A percentile compares a stretch with the other conserved stretches of the same genome.
These are phyloP conservation scores for Polytrichum commune DNA, from an alignment of 225 moss, liverwort and hornwort species.

Conservation along the genomic window DNA sequence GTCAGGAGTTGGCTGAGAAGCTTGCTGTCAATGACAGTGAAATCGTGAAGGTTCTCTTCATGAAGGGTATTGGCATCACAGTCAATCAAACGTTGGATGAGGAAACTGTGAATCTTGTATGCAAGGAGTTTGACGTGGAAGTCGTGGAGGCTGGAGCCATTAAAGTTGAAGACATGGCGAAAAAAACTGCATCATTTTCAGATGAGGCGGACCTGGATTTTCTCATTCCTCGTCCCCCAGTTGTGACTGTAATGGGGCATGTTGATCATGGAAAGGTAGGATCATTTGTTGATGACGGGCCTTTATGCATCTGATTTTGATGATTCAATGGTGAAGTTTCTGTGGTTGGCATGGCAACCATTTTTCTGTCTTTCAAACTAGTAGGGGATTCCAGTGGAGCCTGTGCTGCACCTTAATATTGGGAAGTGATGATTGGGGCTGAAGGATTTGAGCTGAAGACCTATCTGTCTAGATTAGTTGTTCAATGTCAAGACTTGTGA, in stretches of 20 bases:
- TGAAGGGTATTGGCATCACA: conserved; percentile 91
- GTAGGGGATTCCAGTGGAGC: no score
- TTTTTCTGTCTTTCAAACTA: no score
- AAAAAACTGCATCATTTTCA: conserved; percentile 58
- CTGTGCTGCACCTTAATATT: no score
- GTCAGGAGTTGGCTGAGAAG: conserved; percentile 82
- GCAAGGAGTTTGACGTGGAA: conserved; percentile 83
- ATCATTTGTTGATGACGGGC: neutral
- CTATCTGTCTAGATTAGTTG: no score
- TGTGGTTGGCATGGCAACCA: no score
- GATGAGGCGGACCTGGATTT: conserved; percentile 56
- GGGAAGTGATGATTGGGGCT: no score
- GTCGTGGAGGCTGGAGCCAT: conserved; percentile 86
- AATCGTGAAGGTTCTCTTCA: conserved; percentile 86
- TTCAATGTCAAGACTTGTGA: no score
- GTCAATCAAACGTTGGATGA: conserved; percentile 96
- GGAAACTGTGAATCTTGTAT: conserved; percentile 85
- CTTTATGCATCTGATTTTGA: no score
- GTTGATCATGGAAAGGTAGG: conserved; percentile 97
- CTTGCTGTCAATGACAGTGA: conserved; percentile 96
- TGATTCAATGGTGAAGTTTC: no score
- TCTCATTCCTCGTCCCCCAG: conserved; percentile 50
- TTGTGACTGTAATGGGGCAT: conserved; percentile 95
- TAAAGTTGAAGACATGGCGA: conserved; percentile 90
- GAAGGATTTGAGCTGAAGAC: no score